A percentile compares a stretch with the other conserved stretches of the same genome.
These are phyloP conservation scores for Colletotrichum somersetense DNA, from an alignment of 2,329 filamentous ascomycete genomes.

Conservation along the genomic window DNA sequence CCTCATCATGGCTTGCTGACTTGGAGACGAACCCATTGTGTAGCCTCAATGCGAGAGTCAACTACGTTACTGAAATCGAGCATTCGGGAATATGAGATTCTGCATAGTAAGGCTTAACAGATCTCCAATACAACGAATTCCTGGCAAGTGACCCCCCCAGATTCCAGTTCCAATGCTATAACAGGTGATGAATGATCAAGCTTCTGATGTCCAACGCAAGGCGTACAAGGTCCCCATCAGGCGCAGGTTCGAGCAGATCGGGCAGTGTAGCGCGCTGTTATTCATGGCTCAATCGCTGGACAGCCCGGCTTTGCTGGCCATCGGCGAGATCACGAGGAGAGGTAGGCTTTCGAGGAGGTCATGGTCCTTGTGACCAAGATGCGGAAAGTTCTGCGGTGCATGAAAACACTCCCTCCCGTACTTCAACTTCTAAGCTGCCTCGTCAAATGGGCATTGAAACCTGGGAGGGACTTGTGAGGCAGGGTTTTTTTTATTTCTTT, in stretches of 20 bases:
- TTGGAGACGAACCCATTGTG: too few species aligned
- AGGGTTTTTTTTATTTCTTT: neutral
- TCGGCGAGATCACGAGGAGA: neutral
- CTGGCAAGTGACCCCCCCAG: slow-evolving; percentile 22
- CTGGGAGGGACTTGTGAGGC: neutral
- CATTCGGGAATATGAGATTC: neutral
- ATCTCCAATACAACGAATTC: slow-evolving; percentile 5
- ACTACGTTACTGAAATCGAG: neutral
- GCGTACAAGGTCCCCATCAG: slow-evolving; percentile 29
- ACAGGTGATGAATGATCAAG: too few species aligned
- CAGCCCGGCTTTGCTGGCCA: slow-evolving; percentile 42
- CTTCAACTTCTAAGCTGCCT: slow-evolving; percentile 44
- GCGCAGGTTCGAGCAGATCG: slow-evolving; percentile 43
- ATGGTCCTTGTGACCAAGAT: slow-evolving; percentile 44
- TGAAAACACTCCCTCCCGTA: slow-evolving; percentile 43
- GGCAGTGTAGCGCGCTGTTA: slow-evolving; percentile 44
- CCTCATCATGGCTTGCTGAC: too few species aligned
- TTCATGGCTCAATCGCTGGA: slow-evolving; percentile 39
- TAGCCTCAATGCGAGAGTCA: too few species aligned
- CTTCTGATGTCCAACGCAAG: too few species aligned
- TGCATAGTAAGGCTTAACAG: neutral
- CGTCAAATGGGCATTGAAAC: too few species aligned
- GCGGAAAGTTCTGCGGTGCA: slow-evolving; percentile 43
- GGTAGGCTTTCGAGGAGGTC: neutral
- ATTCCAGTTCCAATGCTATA: too few species aligned